These are phyloP conservation scores for Rubia peregrina DNA, from an alignment of 305 asterid genomes.

Conservation along the genomic window DNA sequence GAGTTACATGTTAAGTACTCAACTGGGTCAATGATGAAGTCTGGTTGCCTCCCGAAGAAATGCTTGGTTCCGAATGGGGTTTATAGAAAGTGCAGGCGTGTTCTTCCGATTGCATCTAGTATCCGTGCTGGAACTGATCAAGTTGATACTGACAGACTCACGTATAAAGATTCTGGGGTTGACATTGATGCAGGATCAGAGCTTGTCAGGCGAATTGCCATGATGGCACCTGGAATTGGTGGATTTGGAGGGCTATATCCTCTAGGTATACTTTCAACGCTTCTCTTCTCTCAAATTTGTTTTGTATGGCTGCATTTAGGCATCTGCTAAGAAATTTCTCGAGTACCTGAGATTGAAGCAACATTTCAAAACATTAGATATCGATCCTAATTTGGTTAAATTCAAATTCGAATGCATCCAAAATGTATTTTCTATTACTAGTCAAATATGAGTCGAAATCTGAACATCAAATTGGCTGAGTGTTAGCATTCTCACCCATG, in stretches of 20 bases:
- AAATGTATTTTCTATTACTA: no score
- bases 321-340: not conserved
- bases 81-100: constrained; percentile 20
- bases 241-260: constrained; percentile 97
- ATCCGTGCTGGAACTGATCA: constrained; percentile 24
- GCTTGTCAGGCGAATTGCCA: constrained; percentile 81
- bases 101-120: constrained; percentile 28
- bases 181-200: constrained; percentile 97
- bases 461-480: not conserved
- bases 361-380: not conserved
- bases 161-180: constrained; percentile 92
- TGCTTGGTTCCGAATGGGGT: constrained; percentile 12
- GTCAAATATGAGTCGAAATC: not conserved
- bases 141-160: constrained; percentile 39
- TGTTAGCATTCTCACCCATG: not conserved
- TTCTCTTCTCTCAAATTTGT: not conserved
- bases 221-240: constrained; percentile 96
- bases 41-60: constrained; percentile 19
- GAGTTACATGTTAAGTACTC: constrained; percentile 18
- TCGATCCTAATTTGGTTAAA: not conserved
- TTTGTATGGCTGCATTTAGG: not conserved
- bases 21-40: constrained; percentile 21
- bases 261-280: constrained; percentile 41
- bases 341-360: not conserved
- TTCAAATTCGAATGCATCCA: not conserved